phyloP scores from a whole-genome alignment of 2,329 filamentous ascomycete genomes.

The Coniochaeta prunicola region DNA sequence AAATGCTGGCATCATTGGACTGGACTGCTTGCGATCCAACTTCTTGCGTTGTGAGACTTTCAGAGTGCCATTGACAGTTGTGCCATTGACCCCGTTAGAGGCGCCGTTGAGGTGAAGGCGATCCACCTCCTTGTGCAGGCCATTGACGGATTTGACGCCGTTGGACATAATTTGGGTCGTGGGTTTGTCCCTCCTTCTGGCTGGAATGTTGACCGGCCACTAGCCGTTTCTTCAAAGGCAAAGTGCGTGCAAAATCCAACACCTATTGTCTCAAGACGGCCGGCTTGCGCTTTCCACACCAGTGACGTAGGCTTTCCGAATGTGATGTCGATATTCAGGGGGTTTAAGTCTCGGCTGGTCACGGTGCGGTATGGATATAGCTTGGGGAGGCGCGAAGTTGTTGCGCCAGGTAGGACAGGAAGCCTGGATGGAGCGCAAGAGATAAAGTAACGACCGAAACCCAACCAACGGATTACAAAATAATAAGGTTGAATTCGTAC shows the following conservation, averaged over 20 bases:
- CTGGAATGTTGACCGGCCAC: not conserved
- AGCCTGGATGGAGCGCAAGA: not conserved
- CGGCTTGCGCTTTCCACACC: not conserved
- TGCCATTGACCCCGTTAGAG: conserved; percentile 17
- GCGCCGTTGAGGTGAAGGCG: conserved; percentile 17
- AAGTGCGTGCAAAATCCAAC: not conserved
- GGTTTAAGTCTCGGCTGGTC: not conserved
- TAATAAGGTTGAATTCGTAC: not conserved
- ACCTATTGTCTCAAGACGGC: not conserved
- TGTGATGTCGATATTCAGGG: not conserved
- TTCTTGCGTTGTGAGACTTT: conserved; percentile 26
- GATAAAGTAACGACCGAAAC: not conserved
- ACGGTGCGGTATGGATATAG: not conserved
- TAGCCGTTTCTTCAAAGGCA: not conserved
- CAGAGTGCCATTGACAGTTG: conserved; percentile 23
- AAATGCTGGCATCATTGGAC: conserved; percentile 75
- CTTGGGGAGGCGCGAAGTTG: not conserved
- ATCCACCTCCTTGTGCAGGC: conserved; percentile 10
- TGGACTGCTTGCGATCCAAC: conserved; percentile 50
- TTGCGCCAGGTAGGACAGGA: not conserved
- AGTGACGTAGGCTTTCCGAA: not conserved
- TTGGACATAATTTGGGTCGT: conserved; percentile 10
- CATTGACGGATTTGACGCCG: conserved; percentile 6
- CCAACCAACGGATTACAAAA: not conserved
- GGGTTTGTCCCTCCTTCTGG: not conserved